Evolutionary conservation across 306 rosid genomes (phyloP), one percentile per base, ranked within the genome.

Genomic region (Lathyrus oleraceus): DNA sequence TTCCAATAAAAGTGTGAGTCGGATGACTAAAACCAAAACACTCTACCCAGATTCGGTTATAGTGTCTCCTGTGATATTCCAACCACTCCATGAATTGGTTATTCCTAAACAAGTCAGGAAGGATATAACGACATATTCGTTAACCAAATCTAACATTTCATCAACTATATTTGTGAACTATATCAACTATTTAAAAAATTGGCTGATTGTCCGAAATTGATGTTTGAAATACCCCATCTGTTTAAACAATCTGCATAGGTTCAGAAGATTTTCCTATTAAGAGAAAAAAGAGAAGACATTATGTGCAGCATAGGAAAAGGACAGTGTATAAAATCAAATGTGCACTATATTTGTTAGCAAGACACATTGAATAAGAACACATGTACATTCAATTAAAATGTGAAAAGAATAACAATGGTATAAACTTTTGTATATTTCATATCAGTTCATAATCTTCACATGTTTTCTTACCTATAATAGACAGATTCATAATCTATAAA

Each of bases 391-490:
- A 74, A 58, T 64, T 44, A 25, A 61, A 42, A 21, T 43, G 63
- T 61, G 66, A 43, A 52, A 44, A 64, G 59, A 45, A 28, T 42
- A 67, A 20, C 40, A 62, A 42, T 21, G 21, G 20, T 40, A 35
- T 75, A 54, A 65, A 49, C 68, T 69, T 38, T 6, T 20, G 49
- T n/a, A 30, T n/a, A 30, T 19, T 79, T 80, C 81, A 79, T 72
- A 88, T 10, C 8, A 87, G 73, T 73, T 89, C 91, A 30, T 85
- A 81, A 71, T 83, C 69, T 69, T 74, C 80, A 15, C 76, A 44
- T 25, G 69, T 17, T 72, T 69, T 51, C 79, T 14, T 59, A 76
- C 76, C 51, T 79, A 43, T 67, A 63, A 47, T 58, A 69, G 43
- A 47, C 59, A 56, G 71, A 45, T 63, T 61, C 84, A 47, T 51